A percentile compares a stretch with the other conserved stretches of the same genome.
These are phyloP conservation scores for Sclerotinia spermophila DNA, from an alignment of 2,329 filamentous ascomycete species.

Conservation along the genomic window DNA sequence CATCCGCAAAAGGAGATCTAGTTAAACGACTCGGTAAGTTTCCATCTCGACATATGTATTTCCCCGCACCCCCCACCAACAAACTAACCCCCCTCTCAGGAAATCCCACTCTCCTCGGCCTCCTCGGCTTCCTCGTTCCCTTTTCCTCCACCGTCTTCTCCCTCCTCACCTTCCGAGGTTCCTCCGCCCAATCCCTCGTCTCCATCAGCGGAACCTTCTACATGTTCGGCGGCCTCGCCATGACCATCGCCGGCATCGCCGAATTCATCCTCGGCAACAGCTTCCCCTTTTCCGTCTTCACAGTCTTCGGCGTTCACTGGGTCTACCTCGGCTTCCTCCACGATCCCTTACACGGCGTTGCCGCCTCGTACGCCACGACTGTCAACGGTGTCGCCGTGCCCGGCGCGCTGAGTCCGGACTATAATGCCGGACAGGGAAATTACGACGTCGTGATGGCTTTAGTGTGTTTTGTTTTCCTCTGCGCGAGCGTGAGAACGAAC, in stretches of 20 bases:
- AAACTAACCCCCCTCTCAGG: not conserved
- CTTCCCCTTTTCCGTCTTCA: conserved; percentile 23
- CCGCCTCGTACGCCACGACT: conserved; percentile 54
- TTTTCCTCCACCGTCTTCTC: conserved; percentile 19
- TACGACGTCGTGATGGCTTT: conserved; percentile 22
- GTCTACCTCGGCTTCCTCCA: conserved; percentile 39
- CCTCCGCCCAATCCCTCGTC: conserved; percentile 11
- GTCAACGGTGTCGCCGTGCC: not conserved
- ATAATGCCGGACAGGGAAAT: conserved; percentile 23
- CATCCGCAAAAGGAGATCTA: conserved; percentile 21
- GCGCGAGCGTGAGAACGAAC: conserved; percentile 18
- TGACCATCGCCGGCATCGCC: conserved; percentile 22
- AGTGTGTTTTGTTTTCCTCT: conserved; percentile 18
- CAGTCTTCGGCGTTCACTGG: conserved; percentile 21
- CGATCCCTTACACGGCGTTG: conserved; percentile 62
- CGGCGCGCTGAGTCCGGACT: conserved; percentile 11
- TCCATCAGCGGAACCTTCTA: conserved; percentile 16
- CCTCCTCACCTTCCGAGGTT: conserved; percentile 22
- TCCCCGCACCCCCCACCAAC: not conserved
- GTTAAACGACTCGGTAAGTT: conserved; percentile 23
- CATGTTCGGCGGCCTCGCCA: conserved; percentile 22
- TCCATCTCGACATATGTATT: not conserved
- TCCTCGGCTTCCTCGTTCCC: conserved; percentile 23
- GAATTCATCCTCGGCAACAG: conserved; percentile 26
- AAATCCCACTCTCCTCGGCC: conserved; percentile 8